Evolutionary conservation across 306 rosid genomes (phyloP), one percentile per base, ranked within the genome.

Genomic region (Macrotyloma uniflorum): DNA sequence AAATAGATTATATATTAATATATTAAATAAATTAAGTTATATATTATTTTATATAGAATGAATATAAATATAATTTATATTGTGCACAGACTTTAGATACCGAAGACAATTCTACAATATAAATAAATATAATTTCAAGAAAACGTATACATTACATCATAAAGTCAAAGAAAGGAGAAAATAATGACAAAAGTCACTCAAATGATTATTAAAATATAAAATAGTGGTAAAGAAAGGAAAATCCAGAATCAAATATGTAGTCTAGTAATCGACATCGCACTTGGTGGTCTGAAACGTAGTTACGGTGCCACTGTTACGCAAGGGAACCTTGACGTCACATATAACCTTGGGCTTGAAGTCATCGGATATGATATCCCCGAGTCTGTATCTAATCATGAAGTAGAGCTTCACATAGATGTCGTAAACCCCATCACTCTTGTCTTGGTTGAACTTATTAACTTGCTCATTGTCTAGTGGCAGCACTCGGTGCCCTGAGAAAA

Each of bases 301-400:
- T 0, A 63, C 19, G 8, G 9, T 77, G 45, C 6, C 23, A 23
- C n/a, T n/a, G 20, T 26, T 68, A 16, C 76, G 62, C 4, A 89
- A 19, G 0, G 93, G 89, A 85, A 91, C 82, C 47, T 49, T 85
- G 66, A 92, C 43, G 6, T 80, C 85, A 53, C 97, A 92, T 58
- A 85, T 62, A 10, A 80, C 84, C 71, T 79, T 89, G 24, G 93
- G 93, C 80, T 90, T 85, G 35, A 33, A 66, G 10, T 64, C 19
- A 2, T 88, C 46, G 0, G 81, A 30, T 54, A 65, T 87, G 4
- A 79, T 12, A 18, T 35, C 70, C 0, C 92, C 92, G 6, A 86
- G 74, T 53, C 88, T 87, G 76, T 83, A 83, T 71, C 97, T 73
- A 3, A 90, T 71, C 22, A 86, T 73, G 43, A 93, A 85, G 59